phyloP scores from a whole-genome alignment of 2,329 filamentous ascomycete genomes.

The Teratosphaeria epicoccoides region DNA sequence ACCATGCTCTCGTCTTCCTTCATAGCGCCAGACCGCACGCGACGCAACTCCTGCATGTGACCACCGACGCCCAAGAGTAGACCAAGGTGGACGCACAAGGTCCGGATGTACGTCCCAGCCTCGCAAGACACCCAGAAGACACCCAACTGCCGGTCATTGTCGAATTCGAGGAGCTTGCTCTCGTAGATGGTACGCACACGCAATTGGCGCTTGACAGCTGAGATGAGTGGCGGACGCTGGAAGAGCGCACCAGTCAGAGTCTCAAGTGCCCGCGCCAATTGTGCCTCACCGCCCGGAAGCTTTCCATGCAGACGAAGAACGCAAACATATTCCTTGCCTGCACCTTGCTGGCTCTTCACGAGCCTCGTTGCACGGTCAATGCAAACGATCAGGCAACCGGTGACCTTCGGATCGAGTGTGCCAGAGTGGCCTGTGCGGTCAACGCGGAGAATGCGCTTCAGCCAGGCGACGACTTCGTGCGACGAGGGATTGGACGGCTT shows the following conservation, averaged over 20 bases:
- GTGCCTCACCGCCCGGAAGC: constrained; percentile 81
- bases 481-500: constrained; percentile 96
- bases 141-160: constrained; percentile 93
- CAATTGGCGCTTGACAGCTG: constrained; percentile 95
- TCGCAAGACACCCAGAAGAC: constrained; percentile 99
- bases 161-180: constrained; percentile 89
- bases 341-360: constrained; percentile 97
- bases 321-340: constrained; percentile 97
- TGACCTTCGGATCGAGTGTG: constrained; percentile 96
- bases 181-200: constrained; percentile 97
- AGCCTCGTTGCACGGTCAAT: constrained; percentile 94
- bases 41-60: constrained; percentile 95
- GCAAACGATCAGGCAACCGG: constrained; percentile 86
- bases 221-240: constrained; percentile 93
- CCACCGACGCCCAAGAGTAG: constrained; percentile 70
- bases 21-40: constrained; percentile 91
- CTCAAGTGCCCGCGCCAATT: constrained; percentile 88
- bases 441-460: constrained; percentile 89
- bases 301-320: constrained; percentile 94
- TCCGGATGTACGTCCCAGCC: constrained; percentile 97
- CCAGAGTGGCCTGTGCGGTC: constrained; percentile 98
- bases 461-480: constrained; percentile 98
- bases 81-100: constrained; percentile 88
- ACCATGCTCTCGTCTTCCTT: constrained; percentile 81
- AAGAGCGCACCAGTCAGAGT: constrained; percentile 93